Base-by-base conservation (phyloP, 768 basidiomycete genomes). In the Tricholoma hemisulphureum region DNA sequence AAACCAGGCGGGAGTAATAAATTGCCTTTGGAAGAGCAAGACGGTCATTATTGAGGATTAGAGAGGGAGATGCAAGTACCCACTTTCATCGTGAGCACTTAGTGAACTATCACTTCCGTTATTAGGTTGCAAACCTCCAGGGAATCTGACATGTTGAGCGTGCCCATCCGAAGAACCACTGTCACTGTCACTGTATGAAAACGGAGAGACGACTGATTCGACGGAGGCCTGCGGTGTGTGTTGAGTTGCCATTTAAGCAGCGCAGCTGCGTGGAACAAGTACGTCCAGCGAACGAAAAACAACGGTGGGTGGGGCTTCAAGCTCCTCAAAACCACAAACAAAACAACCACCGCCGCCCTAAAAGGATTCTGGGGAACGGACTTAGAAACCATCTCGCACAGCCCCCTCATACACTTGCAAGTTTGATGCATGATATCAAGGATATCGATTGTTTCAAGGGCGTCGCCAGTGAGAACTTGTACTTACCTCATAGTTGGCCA, bases 131-230 rank as follows among this genome's bases (percentile, higher is more conserved):
- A 57, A 35, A 57, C 65, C 65, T 39, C 61, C 65, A 57, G 65
- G 63, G 65, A 64, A 55, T 53, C 61, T 58, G 45, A 67, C 62
- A 24, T 55, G 63, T 16, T 62, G 61, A 43, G 24, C 24, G 43
- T 60, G 48, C 46, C 60, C 60, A 37, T 63, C 65, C 58, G 62
- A 58, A 53, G 35, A 53, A 37, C 23, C 29, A 54, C 56, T 56
- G 53, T 56, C 54, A 58, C 52, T 58, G 32, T 60, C 63, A 43
- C 45, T 54, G 37, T 61, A 65, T 23, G 56, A 51, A 34, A 58
- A 65, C 46, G 58, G 61, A 57, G 61, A 62, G 61, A 63, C 65
- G 60, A 65, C 62, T 65, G 65, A 67, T 67, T 67, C 65, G 65
- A 65, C 63, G 65, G 65, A 65, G 60, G 63, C 57, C 61, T 67